Percentiles rank a stretch among this genome's conserved stretches.
Conservation (phyloP, 495 filamentous ascomycete genomes). For the Aspergillus coremiiformis region DNA sequence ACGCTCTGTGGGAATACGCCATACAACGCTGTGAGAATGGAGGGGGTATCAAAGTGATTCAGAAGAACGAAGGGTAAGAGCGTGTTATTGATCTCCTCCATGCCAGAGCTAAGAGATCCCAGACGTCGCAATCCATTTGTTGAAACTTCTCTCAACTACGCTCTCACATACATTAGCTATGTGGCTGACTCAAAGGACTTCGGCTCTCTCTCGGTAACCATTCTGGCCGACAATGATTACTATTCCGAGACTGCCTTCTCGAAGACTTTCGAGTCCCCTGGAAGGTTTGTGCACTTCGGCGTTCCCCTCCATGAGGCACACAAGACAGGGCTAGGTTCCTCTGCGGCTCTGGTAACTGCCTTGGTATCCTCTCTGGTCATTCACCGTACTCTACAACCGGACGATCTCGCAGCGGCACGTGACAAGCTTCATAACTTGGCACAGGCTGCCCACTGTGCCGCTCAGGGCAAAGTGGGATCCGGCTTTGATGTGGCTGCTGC, state of each 20-base stretch:
- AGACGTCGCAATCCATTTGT: conserved; percentile 70
- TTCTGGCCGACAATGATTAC: conserved; percentile 93
- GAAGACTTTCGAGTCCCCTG: conserved; percentile 19
- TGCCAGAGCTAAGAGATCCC: background rate
- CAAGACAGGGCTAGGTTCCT: conserved; percentile 95
- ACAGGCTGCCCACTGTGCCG: conserved; percentile 88
- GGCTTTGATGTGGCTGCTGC: conserved; percentile 96
- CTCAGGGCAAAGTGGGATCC: conserved; percentile 91
- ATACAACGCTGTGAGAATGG: conserved; percentile 58
- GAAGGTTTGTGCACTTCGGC: conserved; percentile 65
- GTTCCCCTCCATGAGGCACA: conserved; percentile 71
- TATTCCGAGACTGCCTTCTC: conserved; percentile 65
- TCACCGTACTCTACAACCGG: conserved; percentile 63
- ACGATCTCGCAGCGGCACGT: conserved; percentile 45
- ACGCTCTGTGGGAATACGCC: conserved; percentile 80
- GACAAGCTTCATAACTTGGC: conserved; percentile 79
- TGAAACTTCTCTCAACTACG: conserved; percentile 81
- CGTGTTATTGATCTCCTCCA: background rate
- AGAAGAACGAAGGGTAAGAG: conserved; percentile 66
- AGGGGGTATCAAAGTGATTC: conserved; percentile 70
- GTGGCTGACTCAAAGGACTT: conserved; percentile 49
- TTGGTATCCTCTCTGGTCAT: conserved; percentile 73
- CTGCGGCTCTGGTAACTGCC: conserved; percentile 88
- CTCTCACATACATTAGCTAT: conserved; percentile 69
- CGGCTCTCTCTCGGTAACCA: conserved; percentile 65